Conservation (phyloP, 1,284 basidiomycete species). For the Fomitopsis pinicola region DNA sequence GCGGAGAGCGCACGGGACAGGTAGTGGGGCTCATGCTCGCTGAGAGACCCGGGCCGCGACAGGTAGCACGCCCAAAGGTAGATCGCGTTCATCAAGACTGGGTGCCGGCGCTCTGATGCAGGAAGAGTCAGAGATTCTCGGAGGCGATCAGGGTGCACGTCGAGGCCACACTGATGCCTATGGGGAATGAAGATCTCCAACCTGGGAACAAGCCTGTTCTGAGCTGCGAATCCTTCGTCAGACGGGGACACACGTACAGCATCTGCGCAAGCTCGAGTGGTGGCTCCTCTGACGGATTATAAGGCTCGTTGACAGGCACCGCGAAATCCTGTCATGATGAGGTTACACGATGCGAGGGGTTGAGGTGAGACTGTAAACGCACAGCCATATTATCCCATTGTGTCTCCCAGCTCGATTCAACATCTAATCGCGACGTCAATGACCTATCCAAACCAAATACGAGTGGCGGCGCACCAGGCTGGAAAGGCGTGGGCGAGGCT, state of each 20-base stretch:
- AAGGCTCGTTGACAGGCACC: slow-evolving; percentile 45
- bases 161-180: slow-evolving; percentile 67
- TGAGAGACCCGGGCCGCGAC: slow-evolving; percentile 61
- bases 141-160: slow-evolving; percentile 59
- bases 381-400: slow-evolving; percentile 23
- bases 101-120: slow-evolving; percentile 57
- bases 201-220: slow-evolving; percentile 30
- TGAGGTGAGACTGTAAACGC: slow-evolving; percentile 4
- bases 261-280: slow-evolving; percentile 61
- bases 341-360: background rate
- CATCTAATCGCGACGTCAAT: slow-evolving; percentile 13
- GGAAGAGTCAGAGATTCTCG: slow-evolving; percentile 52
- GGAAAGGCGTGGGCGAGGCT: slow-evolving; percentile 54
- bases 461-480: slow-evolving; percentile 15
- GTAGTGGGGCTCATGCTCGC: slow-evolving; percentile 66
- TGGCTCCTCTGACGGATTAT: slow-evolving; percentile 46
- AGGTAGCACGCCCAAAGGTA: slow-evolving; percentile 79
- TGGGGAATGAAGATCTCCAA: slow-evolving; percentile 74
- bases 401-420: slow-evolving; percentile 22
- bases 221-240: background rate
- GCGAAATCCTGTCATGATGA: slow-evolving; percentile 33
- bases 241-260: slow-evolving; percentile 42
- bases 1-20: slow-evolving; percentile 55
- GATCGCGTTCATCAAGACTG: slow-evolving; percentile 71
- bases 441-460: slow-evolving; percentile 10